Percentiles rank a stretch among this genome's conserved stretches.
Conservation (phyloP, 1,284 basidiomycete species). For the Apiotrichum porosum region DNA sequence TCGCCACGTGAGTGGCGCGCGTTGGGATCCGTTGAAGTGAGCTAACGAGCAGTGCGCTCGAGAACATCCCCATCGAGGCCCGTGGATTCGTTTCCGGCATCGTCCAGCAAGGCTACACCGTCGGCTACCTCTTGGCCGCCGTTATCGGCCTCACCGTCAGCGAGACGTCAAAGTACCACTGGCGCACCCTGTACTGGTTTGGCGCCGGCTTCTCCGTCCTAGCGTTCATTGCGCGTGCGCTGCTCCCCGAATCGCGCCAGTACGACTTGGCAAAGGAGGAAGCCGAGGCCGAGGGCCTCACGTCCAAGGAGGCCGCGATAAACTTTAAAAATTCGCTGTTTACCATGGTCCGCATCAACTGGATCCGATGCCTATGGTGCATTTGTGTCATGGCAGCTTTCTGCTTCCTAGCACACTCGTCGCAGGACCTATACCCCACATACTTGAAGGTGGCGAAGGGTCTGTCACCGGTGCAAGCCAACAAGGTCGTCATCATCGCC, state of each 20-base stretch:
- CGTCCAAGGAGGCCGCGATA: constrained; percentile 55
- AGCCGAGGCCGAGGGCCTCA: constrained; percentile 38
- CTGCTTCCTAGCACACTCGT: constrained; percentile 89
- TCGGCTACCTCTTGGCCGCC: constrained; percentile 54
- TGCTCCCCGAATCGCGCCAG: constrained; percentile 74
- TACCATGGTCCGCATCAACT: constrained; percentile 76
- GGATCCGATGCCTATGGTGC: constrained; percentile 76
- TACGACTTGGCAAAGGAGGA: constrained; percentile 55
- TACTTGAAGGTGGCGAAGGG: constrained; percentile 56
- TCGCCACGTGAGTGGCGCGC: constrained; percentile 27
- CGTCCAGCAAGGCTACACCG: constrained; percentile 73
- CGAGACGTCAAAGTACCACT: constrained; percentile 42
- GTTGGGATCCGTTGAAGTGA: too few relatives aligned
- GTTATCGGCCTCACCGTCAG: constrained; percentile 65
- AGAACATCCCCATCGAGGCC: constrained; percentile 79
- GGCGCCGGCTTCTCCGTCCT: constrained; percentile 66
- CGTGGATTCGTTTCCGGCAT: constrained; percentile 83
- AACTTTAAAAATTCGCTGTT: constrained; percentile 66
- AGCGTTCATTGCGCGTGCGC: constrained; percentile 65
- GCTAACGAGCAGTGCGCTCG: constrained; percentile 61
- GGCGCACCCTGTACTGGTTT: constrained; percentile 54
- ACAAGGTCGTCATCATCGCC: constrained; percentile 82
- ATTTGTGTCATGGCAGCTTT: constrained; percentile 56
- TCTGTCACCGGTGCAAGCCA: constrained; percentile 57
- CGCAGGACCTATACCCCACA: constrained; percentile 63